phyloP scores from a whole-genome alignment of 805 yeast genomes.

The Nakazawaea laoshanensis region DNA sequence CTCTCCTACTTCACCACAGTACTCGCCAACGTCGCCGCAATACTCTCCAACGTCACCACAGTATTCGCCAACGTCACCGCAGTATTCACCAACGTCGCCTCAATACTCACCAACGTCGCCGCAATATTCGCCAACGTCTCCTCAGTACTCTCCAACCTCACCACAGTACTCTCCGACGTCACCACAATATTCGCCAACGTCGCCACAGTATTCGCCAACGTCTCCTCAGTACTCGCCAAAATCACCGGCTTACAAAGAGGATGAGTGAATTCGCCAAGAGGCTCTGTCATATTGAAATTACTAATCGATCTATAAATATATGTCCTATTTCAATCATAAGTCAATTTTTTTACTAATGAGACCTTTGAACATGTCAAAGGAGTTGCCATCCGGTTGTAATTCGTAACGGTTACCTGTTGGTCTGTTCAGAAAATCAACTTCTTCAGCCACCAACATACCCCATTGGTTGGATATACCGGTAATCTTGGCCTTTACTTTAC shows the following conservation, averaged over 20 bases:
- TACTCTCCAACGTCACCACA: constrained; percentile 59
- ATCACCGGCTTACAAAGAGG: constrained; percentile 5
- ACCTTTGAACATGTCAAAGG: constrained; percentile 92
- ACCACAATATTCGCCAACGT: constrained; percentile 64
- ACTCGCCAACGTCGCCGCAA: constrained; percentile 66
- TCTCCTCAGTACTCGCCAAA: constrained; percentile 25
- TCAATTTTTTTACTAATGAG: constrained; percentile 54
- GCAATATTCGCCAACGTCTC: constrained; percentile 65
- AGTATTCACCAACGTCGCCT: constrained; percentile 60
- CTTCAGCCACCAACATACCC: constrained; percentile 77
- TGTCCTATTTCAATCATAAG: background rate
- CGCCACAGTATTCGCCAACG: constrained; percentile 56
- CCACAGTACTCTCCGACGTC: constrained; percentile 44
- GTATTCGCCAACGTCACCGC: constrained; percentile 62
- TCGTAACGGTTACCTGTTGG: constrained; percentile 52
- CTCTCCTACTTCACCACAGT: constrained; percentile 55
- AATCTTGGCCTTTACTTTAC: constrained; percentile 46
- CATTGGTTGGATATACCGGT: constrained; percentile 78
- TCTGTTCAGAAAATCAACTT: constrained; percentile 35
- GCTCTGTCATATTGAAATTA: background rate
- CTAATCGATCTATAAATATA: background rate
- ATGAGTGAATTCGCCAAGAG: background rate
- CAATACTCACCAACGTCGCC: constrained; percentile 44
- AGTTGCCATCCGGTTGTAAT: constrained; percentile 94
- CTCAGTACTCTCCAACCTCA: constrained; percentile 57